A percentile compares a stretch with the other conserved stretches of the same genome.
Evolutionary conservation across 176 grass and related monocot species (phyloP).

Genomic region (Ensete ventricosum): DNA sequence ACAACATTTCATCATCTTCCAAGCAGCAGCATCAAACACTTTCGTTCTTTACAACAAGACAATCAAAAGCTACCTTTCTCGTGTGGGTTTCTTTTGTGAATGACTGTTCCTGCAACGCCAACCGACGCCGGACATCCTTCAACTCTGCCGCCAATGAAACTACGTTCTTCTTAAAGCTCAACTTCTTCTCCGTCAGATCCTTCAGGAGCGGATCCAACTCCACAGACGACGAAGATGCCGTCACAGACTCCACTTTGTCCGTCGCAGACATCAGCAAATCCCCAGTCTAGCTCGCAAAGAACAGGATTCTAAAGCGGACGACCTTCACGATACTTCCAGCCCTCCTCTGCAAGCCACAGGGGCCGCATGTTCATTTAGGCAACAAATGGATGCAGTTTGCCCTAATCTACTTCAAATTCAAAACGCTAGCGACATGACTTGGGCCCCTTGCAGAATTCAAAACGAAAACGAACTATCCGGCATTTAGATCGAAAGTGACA

Average conservation of each 20-base stretch:
- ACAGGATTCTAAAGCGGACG: neutral
- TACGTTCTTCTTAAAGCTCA: conserved; percentile 80
- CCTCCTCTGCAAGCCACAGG: neutral
- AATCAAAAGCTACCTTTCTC: conserved; percentile 39
- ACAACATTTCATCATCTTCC: neutral
- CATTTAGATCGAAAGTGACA: conserved; percentile 2
- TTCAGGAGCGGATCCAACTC: conserved; percentile 70
- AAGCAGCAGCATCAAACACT: neutral
- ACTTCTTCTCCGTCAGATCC: conserved; percentile 86
- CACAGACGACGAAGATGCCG: conserved; percentile 24
- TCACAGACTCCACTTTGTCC: conserved; percentile 20
- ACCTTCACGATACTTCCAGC: too few relatives aligned
- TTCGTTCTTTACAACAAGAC: neutral
- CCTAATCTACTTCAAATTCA: neutral
- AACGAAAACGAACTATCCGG: neutral
- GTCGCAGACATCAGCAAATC: conserved; percentile 35
- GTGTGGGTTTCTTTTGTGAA: conserved; percentile 44
- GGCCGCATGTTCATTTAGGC: neutral
- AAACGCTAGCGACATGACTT: neutral
- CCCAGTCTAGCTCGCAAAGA: neutral
- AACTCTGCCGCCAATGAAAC: conserved; percentile 70
- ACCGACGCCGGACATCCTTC: conserved; percentile 48
- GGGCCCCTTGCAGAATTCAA: neutral
- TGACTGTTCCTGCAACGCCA: conserved; percentile 53
- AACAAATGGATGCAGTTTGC: neutral